These are phyloP conservation scores for Oryza rufipogon DNA, from an alignment of 176 grass and related monocot genomes.

Conservation along the genomic window DNA sequence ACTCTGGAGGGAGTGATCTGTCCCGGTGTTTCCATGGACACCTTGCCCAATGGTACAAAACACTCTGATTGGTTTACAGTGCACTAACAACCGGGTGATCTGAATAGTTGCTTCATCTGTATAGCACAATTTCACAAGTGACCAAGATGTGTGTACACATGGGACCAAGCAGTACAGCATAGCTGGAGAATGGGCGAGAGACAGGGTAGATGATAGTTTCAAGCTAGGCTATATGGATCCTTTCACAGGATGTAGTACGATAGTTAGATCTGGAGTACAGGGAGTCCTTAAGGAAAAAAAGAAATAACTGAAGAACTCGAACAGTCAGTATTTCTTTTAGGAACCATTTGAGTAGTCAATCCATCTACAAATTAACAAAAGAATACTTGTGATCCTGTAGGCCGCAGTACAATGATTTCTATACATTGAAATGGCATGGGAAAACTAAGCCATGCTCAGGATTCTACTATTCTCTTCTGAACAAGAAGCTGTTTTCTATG, in stretches of 20 bases:
- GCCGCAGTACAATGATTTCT: constrained; percentile 40
- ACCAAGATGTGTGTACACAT: background rate
- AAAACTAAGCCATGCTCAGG: constrained; percentile 32
- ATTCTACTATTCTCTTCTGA: constrained; percentile 11
- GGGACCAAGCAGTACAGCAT: background rate
- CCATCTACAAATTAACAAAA: constrained; percentile 32
- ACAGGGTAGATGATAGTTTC: background rate
- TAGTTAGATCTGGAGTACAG: background rate
- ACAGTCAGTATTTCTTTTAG: constrained; percentile 8
- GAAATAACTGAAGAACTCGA: background rate
- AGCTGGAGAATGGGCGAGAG: background rate
- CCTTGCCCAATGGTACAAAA: background rate
- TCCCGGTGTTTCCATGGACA: constrained; percentile 3
- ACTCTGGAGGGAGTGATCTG: constrained; percentile 3
- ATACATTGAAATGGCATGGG: constrained; percentile 22
- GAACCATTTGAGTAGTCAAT: constrained; percentile 4
- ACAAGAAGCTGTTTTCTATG: constrained; percentile 18
- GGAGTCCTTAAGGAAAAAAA: background rate
- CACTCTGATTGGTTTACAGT: constrained; percentile 14
- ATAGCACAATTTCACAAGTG: background rate
- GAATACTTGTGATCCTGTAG: constrained; percentile 23
- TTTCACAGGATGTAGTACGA: background rate
- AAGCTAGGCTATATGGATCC: background rate
- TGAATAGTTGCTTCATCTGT: background rate
- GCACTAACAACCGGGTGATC: background rate